A percentile compares a stretch with the other conserved stretches of the same genome.
phyloP scores from a whole-genome alignment of 805 yeast species.

The Torulaspora franciscae region DNA sequence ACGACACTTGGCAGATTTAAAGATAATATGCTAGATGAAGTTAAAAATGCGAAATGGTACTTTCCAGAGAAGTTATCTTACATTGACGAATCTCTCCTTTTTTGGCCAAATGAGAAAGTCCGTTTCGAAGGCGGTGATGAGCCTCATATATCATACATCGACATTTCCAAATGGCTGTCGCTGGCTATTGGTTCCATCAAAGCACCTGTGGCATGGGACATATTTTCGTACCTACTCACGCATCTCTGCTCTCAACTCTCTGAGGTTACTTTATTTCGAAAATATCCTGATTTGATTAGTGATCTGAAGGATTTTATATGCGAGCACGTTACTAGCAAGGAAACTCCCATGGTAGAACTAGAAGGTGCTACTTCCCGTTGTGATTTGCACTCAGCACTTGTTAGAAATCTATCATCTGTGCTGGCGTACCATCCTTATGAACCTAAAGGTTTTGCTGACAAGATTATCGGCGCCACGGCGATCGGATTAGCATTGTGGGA shows the following conservation, averaged over 20 bases:
- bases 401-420: conserved; percentile 57
- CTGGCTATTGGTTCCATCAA: conserved; percentile 47
- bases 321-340: conserved; percentile 51
- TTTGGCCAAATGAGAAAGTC: conserved; percentile 36
- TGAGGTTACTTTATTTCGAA: conserved; percentile 48
- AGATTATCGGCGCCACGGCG: conserved; percentile 53
- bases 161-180: conserved; percentile 49
- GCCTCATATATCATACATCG: conserved; percentile 30
- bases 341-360: conserved; percentile 41
- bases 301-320: conserved; percentile 47
- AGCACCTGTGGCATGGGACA: conserved; percentile 61
- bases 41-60: conserved; percentile 43
- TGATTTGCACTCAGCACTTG: conserved; percentile 61
- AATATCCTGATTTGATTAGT: conserved; percentile 39
- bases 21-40: conserved; percentile 23
- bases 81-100: conserved; percentile 43
- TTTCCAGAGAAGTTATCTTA: conserved; percentile 55
- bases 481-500: conserved; percentile 70
- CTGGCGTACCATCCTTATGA: conserved; percentile 55
- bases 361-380: conserved; percentile 48
- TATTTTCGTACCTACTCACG: conserved; percentile 59
- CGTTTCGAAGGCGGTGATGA: conserved; percentile 22
- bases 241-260: conserved; percentile 69
- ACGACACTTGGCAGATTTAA: conserved; percentile 47
- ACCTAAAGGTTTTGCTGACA: conserved; percentile 56